Conservation (phyloP, 1,284 basidiomycete genomes). For the Xanthoconium separans region DNA sequence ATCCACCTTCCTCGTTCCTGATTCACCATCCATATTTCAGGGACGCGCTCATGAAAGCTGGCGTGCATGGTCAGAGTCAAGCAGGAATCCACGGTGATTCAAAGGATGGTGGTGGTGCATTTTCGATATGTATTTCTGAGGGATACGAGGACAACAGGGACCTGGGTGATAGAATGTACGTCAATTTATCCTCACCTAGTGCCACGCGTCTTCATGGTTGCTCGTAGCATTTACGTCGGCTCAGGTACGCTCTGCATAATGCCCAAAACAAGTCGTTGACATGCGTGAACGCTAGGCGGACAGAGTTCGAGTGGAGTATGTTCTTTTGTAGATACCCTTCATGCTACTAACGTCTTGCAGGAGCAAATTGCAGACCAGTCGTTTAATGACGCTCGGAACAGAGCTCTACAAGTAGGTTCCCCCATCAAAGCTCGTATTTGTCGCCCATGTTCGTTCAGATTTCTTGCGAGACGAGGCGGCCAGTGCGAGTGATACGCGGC, state of each 20-base stretch:
- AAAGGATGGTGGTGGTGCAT: slow-evolving; percentile 30
- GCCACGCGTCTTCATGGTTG: background rate
- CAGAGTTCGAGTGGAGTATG: slow-evolving; percentile 10
- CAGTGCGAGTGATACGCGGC: slow-evolving; percentile 45
- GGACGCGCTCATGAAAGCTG: slow-evolving; percentile 2
- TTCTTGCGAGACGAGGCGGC: slow-evolving; percentile 34
- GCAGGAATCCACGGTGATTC: slow-evolving; percentile 31
- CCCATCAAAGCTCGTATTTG: background rate
- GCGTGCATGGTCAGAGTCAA: slow-evolving; percentile 18
- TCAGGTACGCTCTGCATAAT: slow-evolving; percentile 10
- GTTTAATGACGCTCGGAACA: slow-evolving; percentile 34
- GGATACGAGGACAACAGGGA: slow-evolving; percentile 45
- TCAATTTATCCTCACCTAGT: background rate
- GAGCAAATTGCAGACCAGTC: slow-evolving; percentile 36
- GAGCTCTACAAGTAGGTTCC: slow-evolving; percentile 31
- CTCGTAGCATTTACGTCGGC: slow-evolving; percentile 40
- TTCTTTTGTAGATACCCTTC: background rate
- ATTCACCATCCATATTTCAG: slow-evolving; percentile 8
- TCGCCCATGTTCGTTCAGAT: slow-evolving; percentile 15
- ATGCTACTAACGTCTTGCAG: slow-evolving; percentile 5
- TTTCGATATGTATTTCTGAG: slow-evolving; percentile 41
- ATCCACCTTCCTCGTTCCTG: background rate
- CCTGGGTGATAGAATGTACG: slow-evolving; percentile 40
- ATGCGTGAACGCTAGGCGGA: background rate
- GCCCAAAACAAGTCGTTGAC: background rate